Evolutionary conservation across 1,284 basidiomycete species (phyloP).

Genomic region (Ustilago nuda): DNA sequence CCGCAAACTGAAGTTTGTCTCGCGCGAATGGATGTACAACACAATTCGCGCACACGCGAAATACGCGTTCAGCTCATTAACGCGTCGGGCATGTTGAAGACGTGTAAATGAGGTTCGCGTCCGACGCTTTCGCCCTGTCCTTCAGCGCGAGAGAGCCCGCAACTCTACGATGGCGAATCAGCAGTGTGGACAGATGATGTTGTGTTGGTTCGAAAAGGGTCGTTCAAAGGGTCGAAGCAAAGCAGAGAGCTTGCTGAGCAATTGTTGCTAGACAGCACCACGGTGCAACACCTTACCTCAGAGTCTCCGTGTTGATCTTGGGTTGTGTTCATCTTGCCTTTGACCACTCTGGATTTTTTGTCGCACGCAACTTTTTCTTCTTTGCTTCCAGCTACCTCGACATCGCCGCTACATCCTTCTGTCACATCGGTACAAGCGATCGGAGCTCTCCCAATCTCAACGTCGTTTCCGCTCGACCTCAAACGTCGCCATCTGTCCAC

Average conservation of each 20-base stretch:
- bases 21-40: neutral
- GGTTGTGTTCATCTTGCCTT: neutral
- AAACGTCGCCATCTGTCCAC: neutral
- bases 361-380: neutral
- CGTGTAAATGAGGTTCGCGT: conserved; percentile 52
- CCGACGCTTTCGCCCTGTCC: neutral
- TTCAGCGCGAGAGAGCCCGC: neutral
- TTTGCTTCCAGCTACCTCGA: neutral
- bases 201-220: neutral
- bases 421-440: neutral
- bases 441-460: neutral
- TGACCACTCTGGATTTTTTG: neutral
- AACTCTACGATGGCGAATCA: neutral
- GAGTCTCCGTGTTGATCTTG: neutral
- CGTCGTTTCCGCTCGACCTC: neutral
- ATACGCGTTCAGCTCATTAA: conserved; percentile 29
- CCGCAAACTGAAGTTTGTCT: neutral
- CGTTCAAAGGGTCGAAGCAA: neutral
- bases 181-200: neutral
- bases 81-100: conserved; percentile 22
- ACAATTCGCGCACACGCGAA: neutral
- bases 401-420: neutral
- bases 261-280: no score
- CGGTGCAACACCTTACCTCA: neutral
- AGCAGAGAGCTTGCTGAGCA: neutral